Percentiles rank a stretch among this genome's conserved stretches.
These are phyloP conservation scores for Podila clonocystis DNA, from an alignment of 192 early-diverging fungal species.

Conservation along the genomic window DNA sequence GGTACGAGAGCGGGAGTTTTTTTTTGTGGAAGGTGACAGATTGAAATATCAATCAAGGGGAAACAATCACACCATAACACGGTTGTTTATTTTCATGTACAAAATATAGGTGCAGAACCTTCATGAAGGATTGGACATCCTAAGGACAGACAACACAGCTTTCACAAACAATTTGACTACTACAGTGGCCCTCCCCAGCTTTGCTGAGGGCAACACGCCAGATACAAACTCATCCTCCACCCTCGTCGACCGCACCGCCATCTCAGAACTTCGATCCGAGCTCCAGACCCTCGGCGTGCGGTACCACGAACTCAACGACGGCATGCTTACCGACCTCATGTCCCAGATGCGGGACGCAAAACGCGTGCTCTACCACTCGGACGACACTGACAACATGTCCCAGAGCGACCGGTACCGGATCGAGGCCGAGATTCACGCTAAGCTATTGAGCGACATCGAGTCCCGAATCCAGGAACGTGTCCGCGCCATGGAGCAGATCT, in stretches of 20 bases:
- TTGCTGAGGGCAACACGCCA: not conserved
- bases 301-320: conserved; percentile 35
- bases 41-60: not conserved
- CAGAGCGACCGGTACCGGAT: conserved; percentile 7
- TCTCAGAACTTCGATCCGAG: conserved; percentile 26
- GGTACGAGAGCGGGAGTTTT: not conserved
- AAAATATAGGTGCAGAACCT: conserved; percentile 22
- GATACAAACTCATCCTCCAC: not conserved
- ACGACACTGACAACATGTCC: conserved; percentile 2
- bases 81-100: not conserved
- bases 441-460: conserved; percentile 26
- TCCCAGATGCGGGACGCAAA: conserved; percentile 23
- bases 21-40: not conserved
- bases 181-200: not conserved
- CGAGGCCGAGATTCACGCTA: conserved; percentile 28
- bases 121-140: not conserved
- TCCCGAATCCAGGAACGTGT: conserved; percentile 36
- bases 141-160: not conserved
- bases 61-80: not conserved
- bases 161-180: not conserved
- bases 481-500: conserved; percentile 29
- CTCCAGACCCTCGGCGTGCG: conserved; percentile 27
- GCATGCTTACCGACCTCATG: conserved; percentile 30
- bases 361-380: conserved; percentile 6
- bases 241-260: not conserved